Conservation (phyloP, 177 flowering plant genomes). For the Telopea speciosissima region DNA sequence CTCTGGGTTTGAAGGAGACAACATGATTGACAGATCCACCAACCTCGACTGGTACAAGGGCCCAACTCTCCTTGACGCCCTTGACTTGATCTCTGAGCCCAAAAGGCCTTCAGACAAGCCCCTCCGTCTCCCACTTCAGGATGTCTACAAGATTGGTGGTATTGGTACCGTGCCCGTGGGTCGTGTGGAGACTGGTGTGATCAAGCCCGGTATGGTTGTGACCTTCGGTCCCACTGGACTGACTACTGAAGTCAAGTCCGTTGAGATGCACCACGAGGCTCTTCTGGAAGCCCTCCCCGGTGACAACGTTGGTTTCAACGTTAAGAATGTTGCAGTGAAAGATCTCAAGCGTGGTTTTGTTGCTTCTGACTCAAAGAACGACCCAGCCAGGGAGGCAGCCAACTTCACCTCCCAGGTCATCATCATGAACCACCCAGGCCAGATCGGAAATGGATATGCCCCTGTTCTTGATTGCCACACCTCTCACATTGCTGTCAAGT, state of each 20-base stretch:
- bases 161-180: slow-evolving; percentile 26
- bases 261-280: slow-evolving; percentile 26
- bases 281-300: slow-evolving; percentile 25
- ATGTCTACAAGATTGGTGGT: slow-evolving; percentile 25
- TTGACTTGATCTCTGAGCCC: slow-evolving; percentile 21
- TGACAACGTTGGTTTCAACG: slow-evolving; percentile 27
- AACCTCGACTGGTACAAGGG: slow-evolving; percentile 32
- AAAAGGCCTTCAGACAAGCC: slow-evolving; percentile 29
- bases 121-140: slow-evolving; percentile 26
- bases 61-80: slow-evolving; percentile 23
- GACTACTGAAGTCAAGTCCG: slow-evolving; percentile 25
- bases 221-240: slow-evolving; percentile 24
- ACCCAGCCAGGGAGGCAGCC: slow-evolving; percentile 25
- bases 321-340: slow-evolving; percentile 23
- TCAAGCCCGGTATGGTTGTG: slow-evolving; percentile 25
- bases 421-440: slow-evolving; percentile 27
- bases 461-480: background rate
- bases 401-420: slow-evolving; percentile 24
- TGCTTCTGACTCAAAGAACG: slow-evolving; percentile 24
- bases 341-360: slow-evolving; percentile 26
- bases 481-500: slow-evolving; percentile 3
- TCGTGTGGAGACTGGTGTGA: slow-evolving; percentile 24
- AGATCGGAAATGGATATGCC: slow-evolving; percentile 10
- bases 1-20: slow-evolving; percentile 7
- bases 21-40: slow-evolving; percentile 23